phyloP scores from a whole-genome alignment of 2,329 filamentous ascomycete species.

The Trichoderma gracile region DNA sequence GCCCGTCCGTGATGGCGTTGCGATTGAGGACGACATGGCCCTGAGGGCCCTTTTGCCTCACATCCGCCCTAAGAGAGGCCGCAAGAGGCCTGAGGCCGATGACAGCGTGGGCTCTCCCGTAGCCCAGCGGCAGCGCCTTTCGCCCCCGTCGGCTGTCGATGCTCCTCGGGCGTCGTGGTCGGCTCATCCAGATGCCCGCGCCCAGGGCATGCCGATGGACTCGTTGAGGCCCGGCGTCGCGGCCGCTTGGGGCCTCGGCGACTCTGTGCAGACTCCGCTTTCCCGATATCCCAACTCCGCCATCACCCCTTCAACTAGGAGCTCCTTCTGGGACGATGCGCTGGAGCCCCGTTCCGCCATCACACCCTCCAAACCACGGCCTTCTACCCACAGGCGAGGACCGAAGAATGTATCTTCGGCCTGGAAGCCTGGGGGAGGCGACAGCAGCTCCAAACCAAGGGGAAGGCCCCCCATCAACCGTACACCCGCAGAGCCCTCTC shows the following conservation, averaged over 20 bases:
- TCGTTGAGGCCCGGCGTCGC: constrained; percentile 38
- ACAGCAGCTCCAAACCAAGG: constrained; percentile 67
- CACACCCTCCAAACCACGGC: constrained; percentile 62
- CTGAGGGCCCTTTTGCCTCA: constrained; percentile 81
- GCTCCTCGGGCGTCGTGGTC: constrained; percentile 43
- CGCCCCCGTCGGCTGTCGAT: constrained; percentile 51
- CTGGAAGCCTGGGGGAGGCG: constrained; percentile 69
- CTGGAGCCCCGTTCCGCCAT: constrained; percentile 70
- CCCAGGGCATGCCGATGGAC: constrained; percentile 40
- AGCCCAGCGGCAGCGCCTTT: constrained; percentile 63
- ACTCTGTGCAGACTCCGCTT: constrained; percentile 60
- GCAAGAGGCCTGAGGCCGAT: constrained; percentile 64
- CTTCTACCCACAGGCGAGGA: constrained; percentile 61
- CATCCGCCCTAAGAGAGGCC: constrained; percentile 62
- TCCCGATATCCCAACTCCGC: constrained; percentile 77
- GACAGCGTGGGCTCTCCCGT: constrained; percentile 48
- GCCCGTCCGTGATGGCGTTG: constrained; percentile 75
- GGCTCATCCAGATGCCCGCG: constrained; percentile 45
- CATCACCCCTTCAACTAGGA: constrained; percentile 63
- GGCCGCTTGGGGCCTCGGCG: constrained; percentile 42
- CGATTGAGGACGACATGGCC: constrained; percentile 84
- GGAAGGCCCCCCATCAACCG: constrained; percentile 75
- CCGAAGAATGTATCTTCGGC: constrained; percentile 86
- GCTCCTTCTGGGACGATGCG: constrained; percentile 56
- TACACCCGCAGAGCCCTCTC: constrained; percentile 62